A percentile compares a stretch with the other conserved stretches of the same genome.
These are phyloP conservation scores for Tetracladium maxilliforme DNA, from an alignment of 2,329 filamentous ascomycete species.

Conservation along the genomic window DNA sequence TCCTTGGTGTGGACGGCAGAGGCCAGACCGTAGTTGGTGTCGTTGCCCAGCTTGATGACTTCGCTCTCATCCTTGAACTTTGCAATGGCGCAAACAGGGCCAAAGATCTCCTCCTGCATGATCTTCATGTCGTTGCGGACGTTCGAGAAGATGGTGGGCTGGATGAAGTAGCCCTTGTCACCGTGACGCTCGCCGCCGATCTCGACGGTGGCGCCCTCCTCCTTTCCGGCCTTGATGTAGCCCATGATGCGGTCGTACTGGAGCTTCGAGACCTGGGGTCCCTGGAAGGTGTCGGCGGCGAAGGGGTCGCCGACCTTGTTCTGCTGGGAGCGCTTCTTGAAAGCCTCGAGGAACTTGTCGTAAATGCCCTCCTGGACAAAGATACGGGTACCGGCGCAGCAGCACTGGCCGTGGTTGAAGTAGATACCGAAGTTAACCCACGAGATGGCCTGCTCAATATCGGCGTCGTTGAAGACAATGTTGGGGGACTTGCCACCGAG, in stretches of 20 bases:
- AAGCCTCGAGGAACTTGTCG: constrained; percentile 46
- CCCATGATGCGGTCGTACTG: constrained; percentile 55
- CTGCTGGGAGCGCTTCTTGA: constrained; percentile 42
- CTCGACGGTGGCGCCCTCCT: constrained; percentile 42
- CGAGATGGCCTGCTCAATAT: constrained; percentile 46
- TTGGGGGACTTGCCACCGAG: constrained; percentile 49
- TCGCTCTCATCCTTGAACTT: constrained; percentile 56
- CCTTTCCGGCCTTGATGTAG: constrained; percentile 45
- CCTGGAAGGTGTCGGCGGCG: constrained; percentile 45
- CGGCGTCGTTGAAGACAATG: constrained; percentile 46
- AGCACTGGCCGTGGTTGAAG: constrained; percentile 14
- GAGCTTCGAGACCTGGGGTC: constrained; percentile 47
- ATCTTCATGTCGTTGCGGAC: constrained; percentile 54
- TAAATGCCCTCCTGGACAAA: constrained; percentile 52
- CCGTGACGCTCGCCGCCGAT: constrained; percentile 47
- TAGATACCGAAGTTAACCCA: constrained; percentile 31
- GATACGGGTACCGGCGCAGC: constrained; percentile 43
- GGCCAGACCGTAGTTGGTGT: constrained; percentile 52
- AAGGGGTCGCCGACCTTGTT: constrained; percentile 52
- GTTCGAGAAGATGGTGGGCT: constrained; percentile 54
- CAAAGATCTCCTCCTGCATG: constrained; percentile 57
- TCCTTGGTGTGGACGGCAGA: constrained; percentile 54
- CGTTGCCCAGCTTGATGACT: constrained; percentile 36
- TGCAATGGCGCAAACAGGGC: constrained; percentile 49
- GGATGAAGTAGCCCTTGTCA: constrained; percentile 49